phyloP scores from a whole-genome alignment of 2,329 filamentous ascomycete genomes.

The Trichoderma atroviride region DNA sequence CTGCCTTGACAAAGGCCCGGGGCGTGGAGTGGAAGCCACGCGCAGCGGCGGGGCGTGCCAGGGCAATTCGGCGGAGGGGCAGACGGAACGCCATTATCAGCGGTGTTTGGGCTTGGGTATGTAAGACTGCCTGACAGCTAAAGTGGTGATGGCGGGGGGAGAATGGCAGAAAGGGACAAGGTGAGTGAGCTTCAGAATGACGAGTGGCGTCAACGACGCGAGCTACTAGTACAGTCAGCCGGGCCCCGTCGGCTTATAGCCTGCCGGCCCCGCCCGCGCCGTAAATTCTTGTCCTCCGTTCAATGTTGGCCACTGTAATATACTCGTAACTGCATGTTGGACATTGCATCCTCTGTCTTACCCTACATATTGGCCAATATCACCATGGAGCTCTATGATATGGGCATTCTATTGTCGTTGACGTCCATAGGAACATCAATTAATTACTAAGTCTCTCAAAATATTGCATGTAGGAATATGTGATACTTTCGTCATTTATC shows the following conservation, averaged over 20 bases:
- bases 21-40: conserved; percentile 66
- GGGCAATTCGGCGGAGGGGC: conserved; percentile 39
- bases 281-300: background rate
- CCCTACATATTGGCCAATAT: background rate
- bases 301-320: background rate
- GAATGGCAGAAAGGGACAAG: background rate
- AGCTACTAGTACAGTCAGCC: conserved; percentile 23
- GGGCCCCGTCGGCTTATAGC: conserved; percentile 17
- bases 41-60: conserved; percentile 36
- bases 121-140: background rate
- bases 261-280: conserved; percentile 1
- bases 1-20: conserved; percentile 68
- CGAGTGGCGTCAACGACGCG: conserved; percentile 17
- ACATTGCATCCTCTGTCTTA: background rate
- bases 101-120: conserved; percentile 6
- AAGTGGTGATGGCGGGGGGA: background rate
- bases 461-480: background rate
- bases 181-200: conserved; percentile 1
- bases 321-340: background rate
- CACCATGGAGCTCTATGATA: background rate
- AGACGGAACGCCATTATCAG: conserved; percentile 43
- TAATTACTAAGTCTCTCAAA: background rate
- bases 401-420: background rate
- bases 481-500: background rate
- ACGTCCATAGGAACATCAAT: background rate